Evolutionary conservation across 495 filamentous ascomycete genomes (phyloP), one percentile per base, ranked within the genome.

Genomic region (Astrothelium subdiscretum): DNA sequence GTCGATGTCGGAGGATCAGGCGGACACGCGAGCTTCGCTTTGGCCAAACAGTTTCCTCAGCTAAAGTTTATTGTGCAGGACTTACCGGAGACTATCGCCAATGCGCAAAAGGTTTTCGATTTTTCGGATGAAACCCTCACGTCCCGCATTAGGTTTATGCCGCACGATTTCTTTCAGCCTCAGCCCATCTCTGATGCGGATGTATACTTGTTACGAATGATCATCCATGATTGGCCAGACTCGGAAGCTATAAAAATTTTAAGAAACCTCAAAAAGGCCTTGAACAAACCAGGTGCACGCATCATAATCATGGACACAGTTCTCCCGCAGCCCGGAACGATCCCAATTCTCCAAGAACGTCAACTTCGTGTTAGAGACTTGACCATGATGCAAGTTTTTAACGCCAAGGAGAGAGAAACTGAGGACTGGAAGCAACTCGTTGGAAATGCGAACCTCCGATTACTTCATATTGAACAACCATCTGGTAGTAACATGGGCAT

Each of bases 341-440:
- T 59, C 8, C 31, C 61, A 15, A 35, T 62, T 15, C 26, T 57
- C 22, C n/a, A 62, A 31, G 42, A 62, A 38, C 24, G 60, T 43
- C 60, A 62, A 20, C 60, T 57, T 32, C 24, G 60, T n/a, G 42
- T 48, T 12, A 35, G 32, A 31, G 61, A 63, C 35, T 31, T 63
- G 31, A 58, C 32, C n/a, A 63, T 63, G 61, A 58, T 40, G 32
- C 32, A 40, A 27, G 32, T 58, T 32, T 63, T 63, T 35, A 63
- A 63, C 42, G 61, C 61, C 3, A 40, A 51, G 31, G 61, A 63
- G 31, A 51, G 61, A 31, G 60, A 62, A 32, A 20, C 73, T 24
- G 71, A 73, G 4, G 76, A 78, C n/a, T 77, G 76, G 75, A 62
- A 64, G 31, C 15, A 12, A 15, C 60, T 62, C 26, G 31, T 29